Evolutionary conservation across 1,284 basidiomycete species (phyloP), one percentile per base, ranked within the genome.

Genomic region (Ceratobasidium sp.): DNA sequence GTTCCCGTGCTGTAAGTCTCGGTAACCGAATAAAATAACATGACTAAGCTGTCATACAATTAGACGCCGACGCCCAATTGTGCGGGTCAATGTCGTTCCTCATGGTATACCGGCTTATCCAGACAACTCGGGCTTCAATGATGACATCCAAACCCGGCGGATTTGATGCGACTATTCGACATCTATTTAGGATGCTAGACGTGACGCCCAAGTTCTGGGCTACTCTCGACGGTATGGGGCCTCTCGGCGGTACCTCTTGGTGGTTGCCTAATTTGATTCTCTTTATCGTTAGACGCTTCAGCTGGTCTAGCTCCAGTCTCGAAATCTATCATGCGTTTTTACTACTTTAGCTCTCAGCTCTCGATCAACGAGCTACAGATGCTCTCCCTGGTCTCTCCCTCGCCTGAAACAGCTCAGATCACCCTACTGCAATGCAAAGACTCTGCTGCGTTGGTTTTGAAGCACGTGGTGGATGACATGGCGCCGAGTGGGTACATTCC

Each of bases 271-370:
- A 20, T 52, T 38, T 20, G 15, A 20, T 17, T 38, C 40, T 20
- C 23, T 38, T 73, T 33, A 7, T 46, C 20, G 12, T 40, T 40
- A 75, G 73, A 75, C 42, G 46, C 61, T 20, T 75, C 73, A 9
- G 73, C 73, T 13, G 73, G 73, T 10, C 50, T 75, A 10, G 73
- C 73, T 3, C 73, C 73, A 23, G 73, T 75, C n/a, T 75, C 73
- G 4, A 50, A 50, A 26, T 75, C 73, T 1, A 75, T 75, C 40
- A 75, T 75, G 73, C 59, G 73, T 7, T 75, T 76, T 48, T 66
- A 76, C 40, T 76, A 76, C 52, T 76, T 66, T 33, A 66, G 62
- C 33, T 26, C 50, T 6, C 74, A 76, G 20, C 64, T 76, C 4
- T 66, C 64, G 9, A 67, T 76, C 62, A 56, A 66, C 44, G 74